Conservation (phyloP, 1,284 basidiomycete genomes). For the Chiua sp. region DNA sequence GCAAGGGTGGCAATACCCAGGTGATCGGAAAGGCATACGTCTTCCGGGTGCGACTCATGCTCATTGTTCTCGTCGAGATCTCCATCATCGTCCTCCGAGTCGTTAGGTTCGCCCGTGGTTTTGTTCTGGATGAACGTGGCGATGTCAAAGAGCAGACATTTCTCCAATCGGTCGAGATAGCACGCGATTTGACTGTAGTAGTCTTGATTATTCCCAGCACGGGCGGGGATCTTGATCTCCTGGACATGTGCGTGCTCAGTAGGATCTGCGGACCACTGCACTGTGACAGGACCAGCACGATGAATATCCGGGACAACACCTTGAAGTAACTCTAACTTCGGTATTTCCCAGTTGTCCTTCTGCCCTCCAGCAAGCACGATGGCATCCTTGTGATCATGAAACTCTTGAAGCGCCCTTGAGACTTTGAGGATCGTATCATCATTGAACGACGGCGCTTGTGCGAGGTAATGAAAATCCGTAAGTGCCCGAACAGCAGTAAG, state of each 20-base stretch:
- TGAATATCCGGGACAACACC: neutral
- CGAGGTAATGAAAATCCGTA: no score
- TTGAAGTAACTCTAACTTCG: constrained; percentile 14
- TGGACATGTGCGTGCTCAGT: constrained; percentile 1
- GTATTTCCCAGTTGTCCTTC: neutral
- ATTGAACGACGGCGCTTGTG: neutral
- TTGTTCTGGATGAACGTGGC: no score
- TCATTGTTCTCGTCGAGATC: neutral
- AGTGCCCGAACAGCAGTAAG: no score
- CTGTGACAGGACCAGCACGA: neutral
- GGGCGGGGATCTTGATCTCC: constrained; percentile 1
- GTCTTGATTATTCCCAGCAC: constrained; percentile 3
- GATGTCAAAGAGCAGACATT: neutral
- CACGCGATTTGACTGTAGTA: neutral
- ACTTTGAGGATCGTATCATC: neutral
- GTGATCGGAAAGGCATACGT: no score
- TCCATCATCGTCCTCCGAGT: neutral
- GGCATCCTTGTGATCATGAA: constrained; percentile 12
- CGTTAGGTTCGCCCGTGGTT: no score
- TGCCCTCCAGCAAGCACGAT: neutral
- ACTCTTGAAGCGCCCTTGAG: constrained; percentile 4
- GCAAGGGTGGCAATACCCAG: no score
- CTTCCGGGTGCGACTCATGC: no score
- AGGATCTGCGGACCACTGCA: constrained; percentile 2
- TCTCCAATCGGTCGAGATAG: neutral